Evolutionary conservation across 2,329 filamentous ascomycete genomes (phyloP), one percentile per base, ranked within the genome.

Genomic region (Trichoderma arundinaceum): DNA sequence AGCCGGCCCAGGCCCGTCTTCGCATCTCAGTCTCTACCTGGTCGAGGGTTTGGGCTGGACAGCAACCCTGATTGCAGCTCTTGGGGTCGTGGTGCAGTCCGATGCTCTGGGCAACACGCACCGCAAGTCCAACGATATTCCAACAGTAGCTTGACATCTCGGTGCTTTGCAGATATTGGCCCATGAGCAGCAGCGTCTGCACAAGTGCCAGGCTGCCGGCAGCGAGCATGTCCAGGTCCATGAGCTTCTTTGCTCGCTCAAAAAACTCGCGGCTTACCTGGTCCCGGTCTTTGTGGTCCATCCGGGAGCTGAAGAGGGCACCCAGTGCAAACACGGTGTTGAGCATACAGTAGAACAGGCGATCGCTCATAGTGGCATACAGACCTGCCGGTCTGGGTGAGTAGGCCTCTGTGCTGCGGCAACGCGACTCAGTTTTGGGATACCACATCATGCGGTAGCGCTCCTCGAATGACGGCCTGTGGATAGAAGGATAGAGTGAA

Each of bases 101-200:
- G 15, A 52, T 52, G 9, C 28, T 44, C 22, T 57, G 54, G 15
- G 54, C 54, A 2, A 57, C 39, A 3, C 39, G 54, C 8, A 57
- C 39, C 15, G 54, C 54, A 19, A 57, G 54, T 39, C 54, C 54
- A 4, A 57, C 39, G 15, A 57, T 57, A 22, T 57, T 57, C 54
- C 54, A 57, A 9, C 54, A 57, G 3, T 39, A 33, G 39, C 54
- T 43, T 9, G 54, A 44, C 54, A 57, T 44, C 15, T 57, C 54
- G 10, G 38, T 57, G 54, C 39, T 44, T 22, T 57, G 54, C n/a
- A 57, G 28, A 17, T 57, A 57, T 15, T 57, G 39, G 15, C 54
- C 22, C 54, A 57, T 57, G 9, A 57, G 22, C 7, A 52, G 15
- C 13, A 52, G 32, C n/a, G 49, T 52, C n/a, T 52, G 49, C 7